A percentile compares a stretch with the other conserved stretches of the same genome.
These are phyloP conservation scores for Brettanomyces anomalus DNA, from an alignment of 805 yeast species.

Conservation along the genomic window DNA sequence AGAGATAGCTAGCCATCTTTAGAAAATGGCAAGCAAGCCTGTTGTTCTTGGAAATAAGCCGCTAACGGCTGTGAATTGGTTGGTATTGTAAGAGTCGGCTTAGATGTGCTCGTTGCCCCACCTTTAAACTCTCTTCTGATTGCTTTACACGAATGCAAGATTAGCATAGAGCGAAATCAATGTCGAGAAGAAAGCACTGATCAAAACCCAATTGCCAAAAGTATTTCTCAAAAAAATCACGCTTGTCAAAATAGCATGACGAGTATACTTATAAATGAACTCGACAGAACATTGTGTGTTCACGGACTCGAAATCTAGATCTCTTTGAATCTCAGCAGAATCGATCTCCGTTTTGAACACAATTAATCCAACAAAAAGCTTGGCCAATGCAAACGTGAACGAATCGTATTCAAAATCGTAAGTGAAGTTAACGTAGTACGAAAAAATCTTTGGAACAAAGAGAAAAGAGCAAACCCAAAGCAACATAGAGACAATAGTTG, in stretches of 20 bases:
- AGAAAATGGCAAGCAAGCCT: not conserved
- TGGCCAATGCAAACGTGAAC: conserved; percentile 37
- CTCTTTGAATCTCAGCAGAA: conserved; percentile 17
- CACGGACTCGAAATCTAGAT: conserved; percentile 24
- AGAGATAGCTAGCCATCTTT: not conserved
- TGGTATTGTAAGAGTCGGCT: not conserved
- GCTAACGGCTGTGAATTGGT: too few relatives aligned
- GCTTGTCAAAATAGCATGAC: conserved; percentile 22
- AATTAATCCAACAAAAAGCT: conserved; percentile 32
- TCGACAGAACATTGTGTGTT: conserved; percentile 22
- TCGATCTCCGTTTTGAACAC: conserved; percentile 24
- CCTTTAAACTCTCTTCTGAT: too few relatives aligned
- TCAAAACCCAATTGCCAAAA: conserved; percentile 40
- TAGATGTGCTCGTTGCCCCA: too few relatives aligned
- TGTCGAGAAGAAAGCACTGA: conserved; percentile 37
- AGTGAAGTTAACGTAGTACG: conserved; percentile 48
- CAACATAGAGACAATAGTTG: conserved; percentile 24
- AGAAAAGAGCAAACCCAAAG: conserved; percentile 35
- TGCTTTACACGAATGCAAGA: conserved; percentile 20
- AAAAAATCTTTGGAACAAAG: conserved; percentile 31
- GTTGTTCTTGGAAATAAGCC: too few relatives aligned
- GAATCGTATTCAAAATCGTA: conserved; percentile 47
- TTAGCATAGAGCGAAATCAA: conserved; percentile 41
- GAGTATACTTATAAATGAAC: conserved; percentile 7
- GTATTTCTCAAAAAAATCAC: conserved; percentile 30